phyloP scores from a whole-genome alignment of 2,329 filamentous ascomycete species.

The Bipolaris cookei region DNA sequence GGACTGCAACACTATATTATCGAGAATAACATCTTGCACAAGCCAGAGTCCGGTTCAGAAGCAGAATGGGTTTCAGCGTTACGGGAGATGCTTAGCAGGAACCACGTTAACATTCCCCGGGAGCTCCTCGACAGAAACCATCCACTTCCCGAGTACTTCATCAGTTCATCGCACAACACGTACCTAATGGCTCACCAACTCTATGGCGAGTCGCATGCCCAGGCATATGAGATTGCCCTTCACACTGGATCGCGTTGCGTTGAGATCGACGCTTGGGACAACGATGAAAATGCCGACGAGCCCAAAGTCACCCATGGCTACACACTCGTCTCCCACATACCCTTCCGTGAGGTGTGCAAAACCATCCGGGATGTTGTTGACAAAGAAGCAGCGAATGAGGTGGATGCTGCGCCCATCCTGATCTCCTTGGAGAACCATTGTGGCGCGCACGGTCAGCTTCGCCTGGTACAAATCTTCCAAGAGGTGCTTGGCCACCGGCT shows the following conservation, averaged over 20 bases:
- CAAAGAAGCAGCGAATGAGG: conserved; percentile 58
- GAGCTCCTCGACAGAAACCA: conserved; percentile 63
- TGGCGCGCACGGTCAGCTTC: conserved; percentile 62
- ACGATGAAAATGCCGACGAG: conserved; percentile 64
- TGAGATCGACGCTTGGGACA: conserved; percentile 77
- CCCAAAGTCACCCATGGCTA: conserved; percentile 75
- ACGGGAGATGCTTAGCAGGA: conserved; percentile 60
- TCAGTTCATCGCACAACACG: conserved; percentile 76
- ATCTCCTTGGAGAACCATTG: conserved; percentile 74
- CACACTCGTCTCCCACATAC: conserved; percentile 69
- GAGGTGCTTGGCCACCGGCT: conserved; percentile 68
- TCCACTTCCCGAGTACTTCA: conserved; percentile 72
- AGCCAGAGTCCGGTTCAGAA: conserved; percentile 57
- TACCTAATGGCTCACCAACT: conserved; percentile 75
- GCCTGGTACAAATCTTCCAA: conserved; percentile 69
- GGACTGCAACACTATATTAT: conserved; percentile 64
- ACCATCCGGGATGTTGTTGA: conserved; percentile 69
- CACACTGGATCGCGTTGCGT: conserved; percentile 70
- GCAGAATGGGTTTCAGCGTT: conserved; percentile 56
- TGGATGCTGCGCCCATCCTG: conserved; percentile 64
- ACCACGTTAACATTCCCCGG: conserved; percentile 64
- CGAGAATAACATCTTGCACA: conserved; percentile 58
- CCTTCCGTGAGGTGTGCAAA: conserved; percentile 70
- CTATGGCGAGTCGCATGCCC: conserved; percentile 66
- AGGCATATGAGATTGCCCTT: conserved; percentile 68